Conservation (phyloP, 2,329 filamentous ascomycete genomes). For the Cladosporium cucumerinum region DNA sequence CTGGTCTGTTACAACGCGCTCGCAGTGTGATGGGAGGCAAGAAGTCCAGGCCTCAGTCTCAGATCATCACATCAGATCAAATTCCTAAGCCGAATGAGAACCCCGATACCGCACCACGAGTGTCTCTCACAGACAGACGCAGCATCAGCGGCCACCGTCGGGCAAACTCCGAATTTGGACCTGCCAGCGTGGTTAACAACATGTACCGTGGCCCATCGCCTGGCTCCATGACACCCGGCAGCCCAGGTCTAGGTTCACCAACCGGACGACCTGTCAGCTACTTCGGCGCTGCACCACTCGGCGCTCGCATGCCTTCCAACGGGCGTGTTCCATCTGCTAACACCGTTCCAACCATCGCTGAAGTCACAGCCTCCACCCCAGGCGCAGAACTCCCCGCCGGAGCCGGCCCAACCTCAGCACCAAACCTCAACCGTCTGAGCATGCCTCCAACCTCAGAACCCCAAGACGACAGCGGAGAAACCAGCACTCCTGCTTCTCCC, state of each 20-base stretch:
- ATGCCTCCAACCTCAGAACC: conserved; percentile 19
- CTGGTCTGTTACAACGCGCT: conserved; percentile 55
- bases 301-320: conserved; percentile 37
- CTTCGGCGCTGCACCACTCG: conserved; percentile 51
- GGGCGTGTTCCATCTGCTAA: conserved; percentile 42
- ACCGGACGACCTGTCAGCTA: conserved; percentile 56
- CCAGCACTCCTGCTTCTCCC: conserved; percentile 49
- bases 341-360: conserved; percentile 41
- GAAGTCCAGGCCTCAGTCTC: conserved; percentile 35
- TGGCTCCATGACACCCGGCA: conserved; percentile 24
- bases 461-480: conserved; percentile 2
- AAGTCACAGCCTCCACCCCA: conserved; percentile 15
- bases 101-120: conserved; percentile 71
- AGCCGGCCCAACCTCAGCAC: conserved; percentile 18
- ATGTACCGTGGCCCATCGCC: conserved; percentile 71
- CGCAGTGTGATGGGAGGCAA: conserved; percentile 54
- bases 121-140: conserved; percentile 62
- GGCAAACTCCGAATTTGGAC: conserved; percentile 43
- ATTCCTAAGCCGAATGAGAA: conserved; percentile 47
- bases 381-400: conserved; percentile 22
- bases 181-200: conserved; percentile 73
- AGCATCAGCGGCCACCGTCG: conserved; percentile 43
- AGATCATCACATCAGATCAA: conserved; percentile 27
- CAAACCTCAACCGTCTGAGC: conserved; percentile 24
- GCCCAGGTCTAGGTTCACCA: conserved; percentile 57